phyloP scores from a whole-genome alignment of 306 rosid species.

The Citrullus amarus region DNA sequence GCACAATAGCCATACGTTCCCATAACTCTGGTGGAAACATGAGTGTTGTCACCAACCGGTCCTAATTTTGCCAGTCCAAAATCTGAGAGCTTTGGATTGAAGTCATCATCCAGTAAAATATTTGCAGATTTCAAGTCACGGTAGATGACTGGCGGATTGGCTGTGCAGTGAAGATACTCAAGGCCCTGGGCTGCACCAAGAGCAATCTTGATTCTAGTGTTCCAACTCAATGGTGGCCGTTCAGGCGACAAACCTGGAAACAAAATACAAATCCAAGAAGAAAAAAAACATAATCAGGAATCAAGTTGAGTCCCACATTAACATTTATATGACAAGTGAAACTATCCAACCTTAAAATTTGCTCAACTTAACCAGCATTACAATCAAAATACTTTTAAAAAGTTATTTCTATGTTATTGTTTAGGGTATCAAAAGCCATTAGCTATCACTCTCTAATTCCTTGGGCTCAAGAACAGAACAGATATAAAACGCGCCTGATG shows the following conservation, averaged over 20 bases:
- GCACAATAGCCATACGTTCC: constrained; percentile 83
- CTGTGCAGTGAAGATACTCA: constrained; percentile 65
- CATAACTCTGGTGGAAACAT: constrained; percentile 87
- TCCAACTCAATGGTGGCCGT: constrained; percentile 43
- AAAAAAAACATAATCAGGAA: not conserved
- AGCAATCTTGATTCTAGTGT: constrained; percentile 54
- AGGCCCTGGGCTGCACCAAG: constrained; percentile 63
- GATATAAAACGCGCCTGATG: not conserved
- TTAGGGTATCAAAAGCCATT: not conserved
- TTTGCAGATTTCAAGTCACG: constrained; percentile 92
- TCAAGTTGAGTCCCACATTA: not conserved
- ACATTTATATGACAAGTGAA: not conserved
- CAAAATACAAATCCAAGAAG: constrained; percentile 4
- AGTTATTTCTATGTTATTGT: not conserved
- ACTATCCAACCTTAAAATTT: not conserved
- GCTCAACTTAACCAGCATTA: not conserved
- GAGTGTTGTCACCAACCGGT: constrained; percentile 90
- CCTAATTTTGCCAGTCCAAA: constrained; percentile 92
- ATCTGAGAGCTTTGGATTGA: constrained; percentile 81
- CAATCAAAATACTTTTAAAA: not conserved
- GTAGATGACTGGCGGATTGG: constrained; percentile 87
- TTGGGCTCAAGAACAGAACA: not conserved
- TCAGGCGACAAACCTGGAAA: constrained; percentile 26
- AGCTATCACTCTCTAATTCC: not conserved
- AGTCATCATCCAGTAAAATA: constrained; percentile 66